Evolutionary conservation across 805 yeast species (phyloP).

Genomic region (Spathaspora hagerdaliae): DNA sequence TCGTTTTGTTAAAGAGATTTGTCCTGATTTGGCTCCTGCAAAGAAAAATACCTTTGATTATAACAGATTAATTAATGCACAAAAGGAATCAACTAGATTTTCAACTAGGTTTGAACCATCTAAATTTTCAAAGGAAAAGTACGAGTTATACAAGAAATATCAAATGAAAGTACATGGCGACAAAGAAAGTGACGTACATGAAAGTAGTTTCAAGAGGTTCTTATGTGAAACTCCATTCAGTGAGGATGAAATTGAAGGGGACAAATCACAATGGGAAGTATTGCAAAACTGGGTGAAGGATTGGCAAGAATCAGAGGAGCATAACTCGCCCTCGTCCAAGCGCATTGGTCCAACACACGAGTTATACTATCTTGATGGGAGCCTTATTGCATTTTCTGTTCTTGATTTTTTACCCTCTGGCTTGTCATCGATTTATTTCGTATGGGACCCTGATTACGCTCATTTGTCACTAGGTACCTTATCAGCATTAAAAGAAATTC

Average conservation of each 20-base stretch:
- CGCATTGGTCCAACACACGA: conserved; percentile 71
- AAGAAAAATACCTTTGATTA: conserved; percentile 17
- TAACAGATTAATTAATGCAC: conserved; percentile 36
- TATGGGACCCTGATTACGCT: conserved; percentile 81
- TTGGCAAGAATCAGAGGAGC: conserved; percentile 9
- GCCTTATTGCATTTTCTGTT: conserved; percentile 71
- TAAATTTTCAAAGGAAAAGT: conserved; percentile 54
- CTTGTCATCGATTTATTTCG: conserved; percentile 79
- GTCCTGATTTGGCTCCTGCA: conserved; percentile 8
- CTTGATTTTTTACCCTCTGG: conserved; percentile 73
- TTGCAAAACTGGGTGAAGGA: conserved; percentile 39
- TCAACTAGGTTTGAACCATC: conserved; percentile 52
- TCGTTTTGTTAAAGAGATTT: conserved; percentile 46
- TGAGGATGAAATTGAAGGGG: conserved; percentile 19
- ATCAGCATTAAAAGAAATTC: conserved; percentile 68
- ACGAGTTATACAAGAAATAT: conserved; percentile 57
- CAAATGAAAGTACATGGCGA: conserved; percentile 73
- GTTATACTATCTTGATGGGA: conserved; percentile 61
- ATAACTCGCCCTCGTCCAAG: background rate
- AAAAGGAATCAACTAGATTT: conserved; percentile 31
- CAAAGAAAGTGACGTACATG: conserved; percentile 39
- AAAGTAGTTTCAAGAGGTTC: conserved; percentile 55
- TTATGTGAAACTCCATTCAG: conserved; percentile 66
- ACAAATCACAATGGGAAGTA: conserved; percentile 31
- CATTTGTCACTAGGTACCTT: conserved; percentile 71